Evolutionary conservation across 179 eudicot species (phyloP), one percentile per base, ranked within the genome.

Genomic region (Sideroxylon spinosum): DNA sequence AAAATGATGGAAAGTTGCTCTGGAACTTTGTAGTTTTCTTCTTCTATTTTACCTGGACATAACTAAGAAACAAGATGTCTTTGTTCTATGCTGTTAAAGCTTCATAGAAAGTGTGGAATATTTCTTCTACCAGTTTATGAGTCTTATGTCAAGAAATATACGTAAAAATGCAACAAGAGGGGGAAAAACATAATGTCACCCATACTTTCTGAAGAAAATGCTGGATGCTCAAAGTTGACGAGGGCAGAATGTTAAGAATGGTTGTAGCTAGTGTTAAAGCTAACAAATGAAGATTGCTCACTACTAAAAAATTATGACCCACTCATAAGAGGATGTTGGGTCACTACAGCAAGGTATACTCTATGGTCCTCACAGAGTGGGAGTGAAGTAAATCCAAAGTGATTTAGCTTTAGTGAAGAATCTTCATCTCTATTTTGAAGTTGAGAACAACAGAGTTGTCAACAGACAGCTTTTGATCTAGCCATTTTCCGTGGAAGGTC

Each of bases 401-500:
- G 50, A 57, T 14, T 13, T 17, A 32, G 6, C 29, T 74, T 57
- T 56, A 32, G 53, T 60, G 50, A 74, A 44, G 77, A 60, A 44
- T 74, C 37, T 59, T 9, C 20, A 56, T 74, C 55, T 7, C 68
- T 44, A 10, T 44, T 74, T 22, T 74, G 77, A 75, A 61, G 68
- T 29, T 37, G 8, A 75, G 55, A 61, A 16, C 20, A 75, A 61
- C 44, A 75, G 55, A 75, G 77, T 37, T 22, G 77, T 75, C 77
- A 61, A 14, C 13, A 37, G 76, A 2, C 10, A 59, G 52, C 26
- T 32, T 74, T 59, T 29, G 66, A 25, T n/a, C n/a, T 57, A 20
- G 37, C 68, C 56, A 61, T 44, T 37, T 60, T 61, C 25, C 28
- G 76, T 57, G 65, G 65, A 8, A 8, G 50, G 76, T 25, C 50